These are phyloP conservation scores for Tephrocybe sp. DNA, from an alignment of 768 basidiomycete genomes.

Conservation along the genomic window DNA sequence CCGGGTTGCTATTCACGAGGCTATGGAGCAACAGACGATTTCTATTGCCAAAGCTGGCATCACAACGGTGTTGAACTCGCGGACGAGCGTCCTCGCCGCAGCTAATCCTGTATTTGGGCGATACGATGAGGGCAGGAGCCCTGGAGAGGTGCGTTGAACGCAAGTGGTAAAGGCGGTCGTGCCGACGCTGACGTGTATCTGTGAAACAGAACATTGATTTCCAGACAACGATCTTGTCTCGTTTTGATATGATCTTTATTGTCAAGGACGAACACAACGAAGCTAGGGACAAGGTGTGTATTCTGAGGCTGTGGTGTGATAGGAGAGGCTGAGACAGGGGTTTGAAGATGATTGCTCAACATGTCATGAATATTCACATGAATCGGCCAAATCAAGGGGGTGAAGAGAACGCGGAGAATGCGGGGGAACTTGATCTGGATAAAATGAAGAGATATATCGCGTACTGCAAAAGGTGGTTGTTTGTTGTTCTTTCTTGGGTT, in stretches of 20 bases:
- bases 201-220: slow-evolving; percentile 83
- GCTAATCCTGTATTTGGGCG: slow-evolving; percentile 98
- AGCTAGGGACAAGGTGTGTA: slow-evolving; percentile 72
- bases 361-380: slow-evolving; percentile 99
- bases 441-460: slow-evolving; percentile 98
- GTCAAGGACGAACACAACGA: slow-evolving; percentile 98
- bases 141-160: slow-evolving; percentile 68
- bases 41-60: slow-evolving; percentile 99
- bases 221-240: slow-evolving; percentile 95
- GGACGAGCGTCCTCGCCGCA: slow-evolving; percentile 94
- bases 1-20: slow-evolving; percentile 98
- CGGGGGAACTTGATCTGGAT: slow-evolving; percentile 92
- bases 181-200: slow-evolving; percentile 4
- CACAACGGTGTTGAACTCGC: slow-evolving; percentile 93
- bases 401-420: slow-evolving; percentile 61
- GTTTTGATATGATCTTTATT: slow-evolving; percentile 99
- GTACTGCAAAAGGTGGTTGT: slow-evolving; percentile 90
- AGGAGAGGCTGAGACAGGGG: background rate
- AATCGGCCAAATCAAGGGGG: slow-evolving; percentile 69
- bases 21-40: slow-evolving; percentile 99
- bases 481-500: background rate
- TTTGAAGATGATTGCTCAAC: slow-evolving; percentile 84
- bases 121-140: slow-evolving; percentile 95
- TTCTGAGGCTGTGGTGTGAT: background rate
- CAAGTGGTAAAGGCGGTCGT: background rate